These are phyloP conservation scores for Xerocomellus intermedius DNA, from an alignment of 768 basidiomycete genomes.

Conservation along the genomic window DNA sequence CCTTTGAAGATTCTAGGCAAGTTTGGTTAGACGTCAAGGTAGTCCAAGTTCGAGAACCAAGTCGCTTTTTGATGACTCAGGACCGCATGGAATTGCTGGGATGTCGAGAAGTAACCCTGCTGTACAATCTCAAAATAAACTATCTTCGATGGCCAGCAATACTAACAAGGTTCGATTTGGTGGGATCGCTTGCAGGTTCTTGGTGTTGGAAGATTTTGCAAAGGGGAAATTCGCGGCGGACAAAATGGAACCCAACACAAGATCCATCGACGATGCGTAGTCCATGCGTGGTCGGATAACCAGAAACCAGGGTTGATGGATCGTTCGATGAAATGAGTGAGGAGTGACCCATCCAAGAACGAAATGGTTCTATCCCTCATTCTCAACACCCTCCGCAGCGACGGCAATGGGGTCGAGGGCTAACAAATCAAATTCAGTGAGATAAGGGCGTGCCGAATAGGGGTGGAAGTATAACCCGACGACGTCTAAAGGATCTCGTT, in stretches of 20 bases:
- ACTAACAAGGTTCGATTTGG: constrained; percentile 51
- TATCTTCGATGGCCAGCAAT: constrained; percentile 44
- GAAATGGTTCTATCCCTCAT: constrained; percentile 47
- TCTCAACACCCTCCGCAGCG: constrained; percentile 49
- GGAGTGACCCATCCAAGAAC: constrained; percentile 47
- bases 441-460: constrained; percentile 10
- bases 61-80: constrained; percentile 50
- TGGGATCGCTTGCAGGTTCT: constrained; percentile 43
- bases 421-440: constrained; percentile 23
- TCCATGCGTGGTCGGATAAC: constrained; percentile 55
- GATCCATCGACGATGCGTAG: constrained; percentile 51
- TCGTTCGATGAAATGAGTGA: constrained; percentile 58
- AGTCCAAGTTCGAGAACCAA: constrained; percentile 44
- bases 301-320: constrained; percentile 52
- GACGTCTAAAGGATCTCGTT: constrained; percentile 44
- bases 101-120: constrained; percentile 54
- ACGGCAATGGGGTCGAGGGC: constrained; percentile 51
- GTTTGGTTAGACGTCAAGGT: constrained; percentile 46
- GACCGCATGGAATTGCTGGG: constrained; percentile 54
- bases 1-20: constrained; percentile 59
- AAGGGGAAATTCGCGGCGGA: constrained; percentile 47
- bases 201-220: constrained; percentile 43
- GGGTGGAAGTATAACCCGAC: constrained; percentile 10
- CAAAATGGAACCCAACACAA: constrained; percentile 54
- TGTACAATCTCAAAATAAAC: constrained; percentile 58